Conservation (phyloP, 139 green algal genomes). For the Yamagishiella unicocca region DNA sequence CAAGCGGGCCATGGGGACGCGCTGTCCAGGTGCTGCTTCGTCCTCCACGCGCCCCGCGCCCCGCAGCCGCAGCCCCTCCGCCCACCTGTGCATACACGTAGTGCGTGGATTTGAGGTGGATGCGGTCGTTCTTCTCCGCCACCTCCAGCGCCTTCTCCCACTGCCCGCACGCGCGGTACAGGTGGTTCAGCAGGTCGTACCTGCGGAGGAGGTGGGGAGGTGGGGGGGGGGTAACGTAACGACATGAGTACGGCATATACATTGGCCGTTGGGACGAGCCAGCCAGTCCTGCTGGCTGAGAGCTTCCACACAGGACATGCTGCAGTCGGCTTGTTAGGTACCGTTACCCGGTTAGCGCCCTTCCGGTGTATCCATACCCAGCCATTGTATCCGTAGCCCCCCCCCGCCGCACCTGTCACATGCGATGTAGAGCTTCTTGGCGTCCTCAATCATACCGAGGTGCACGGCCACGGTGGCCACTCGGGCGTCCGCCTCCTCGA, state of each 20-base stretch:
- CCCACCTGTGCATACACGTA: conserved; percentile 74
- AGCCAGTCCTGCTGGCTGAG: too few relatives aligned
- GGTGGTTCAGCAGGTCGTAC: conserved; percentile 79
- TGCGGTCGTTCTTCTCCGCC: conserved; percentile 80
- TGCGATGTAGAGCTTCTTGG: conserved; percentile 56
- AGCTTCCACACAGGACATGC: too few relatives aligned
- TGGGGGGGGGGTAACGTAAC: too few relatives aligned
- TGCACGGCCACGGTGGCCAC: conserved; percentile 81
- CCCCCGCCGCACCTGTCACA: conserved; percentile 15
- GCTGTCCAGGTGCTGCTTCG: too few relatives aligned
- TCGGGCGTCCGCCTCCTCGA: conserved; percentile 78
- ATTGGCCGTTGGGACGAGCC: too few relatives aligned
- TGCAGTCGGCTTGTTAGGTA: too few relatives aligned
- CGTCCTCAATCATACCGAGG: conserved; percentile 80
- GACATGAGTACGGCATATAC: too few relatives aligned
- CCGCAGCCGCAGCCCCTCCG: not conserved
- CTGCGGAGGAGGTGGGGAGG: conserved; percentile 21
- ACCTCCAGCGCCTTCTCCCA: conserved; percentile 84
- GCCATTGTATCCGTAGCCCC: too few relatives aligned
- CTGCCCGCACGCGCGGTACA: conserved; percentile 73
- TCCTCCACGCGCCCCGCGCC: too few relatives aligned
- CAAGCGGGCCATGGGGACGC: too few relatives aligned
- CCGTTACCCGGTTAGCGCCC: too few relatives aligned
- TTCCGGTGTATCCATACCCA: too few relatives aligned
- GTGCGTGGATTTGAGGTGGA: conserved; percentile 79